Percentiles rank a stretch among this genome's conserved stretches.
Evolutionary conservation across 2,329 filamentous ascomycete genomes (phyloP).

Genomic region (Aspergillus amoenus): DNA sequence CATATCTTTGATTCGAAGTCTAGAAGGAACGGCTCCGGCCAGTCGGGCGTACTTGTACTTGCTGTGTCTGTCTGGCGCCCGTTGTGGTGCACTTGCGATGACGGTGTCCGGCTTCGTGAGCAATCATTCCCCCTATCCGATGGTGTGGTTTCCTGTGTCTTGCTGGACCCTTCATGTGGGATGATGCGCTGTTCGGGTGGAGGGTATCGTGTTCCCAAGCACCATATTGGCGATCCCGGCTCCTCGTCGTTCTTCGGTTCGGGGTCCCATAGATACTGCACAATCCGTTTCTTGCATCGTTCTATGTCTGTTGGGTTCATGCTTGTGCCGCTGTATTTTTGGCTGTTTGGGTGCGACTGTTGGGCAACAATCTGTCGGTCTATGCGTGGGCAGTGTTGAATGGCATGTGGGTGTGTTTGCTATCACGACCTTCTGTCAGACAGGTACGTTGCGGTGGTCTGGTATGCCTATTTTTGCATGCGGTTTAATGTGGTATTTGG

Average conservation of each 20-base stretch:
- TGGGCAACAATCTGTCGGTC: neutral
- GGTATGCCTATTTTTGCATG: neutral
- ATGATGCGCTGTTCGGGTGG: slow-evolving; percentile 6
- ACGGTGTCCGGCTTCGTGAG: neutral
- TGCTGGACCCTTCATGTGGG: neutral
- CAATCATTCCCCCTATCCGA: neutral
- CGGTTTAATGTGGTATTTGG: neutral
- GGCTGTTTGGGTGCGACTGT: neutral
- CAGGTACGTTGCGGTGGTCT: no score
- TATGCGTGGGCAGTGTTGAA: neutral
- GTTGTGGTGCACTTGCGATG: neutral
- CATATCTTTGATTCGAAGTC: slow-evolving; percentile 93
- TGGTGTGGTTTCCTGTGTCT: neutral
- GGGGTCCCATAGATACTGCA: slow-evolving; percentile 91
- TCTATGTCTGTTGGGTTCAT: slow-evolving; percentile 73
- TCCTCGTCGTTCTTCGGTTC: slow-evolving; percentile 76
- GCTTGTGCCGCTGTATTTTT: neutral
- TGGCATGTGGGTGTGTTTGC: neutral
- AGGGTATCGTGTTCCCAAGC: slow-evolving; percentile 64
- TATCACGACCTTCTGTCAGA: neutral
- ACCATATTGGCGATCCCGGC: slow-evolving; percentile 75
- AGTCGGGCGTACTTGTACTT: slow-evolving; percentile 50
- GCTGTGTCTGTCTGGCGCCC: slow-evolving; percentile 5
- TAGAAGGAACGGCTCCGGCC: slow-evolving; percentile 81
- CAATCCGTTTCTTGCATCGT: slow-evolving; percentile 75